Evolutionary conservation across 371 early-diverging fungal species (phyloP), one percentile per base, ranked within the genome.

Genomic region (Mortierella sp.): DNA sequence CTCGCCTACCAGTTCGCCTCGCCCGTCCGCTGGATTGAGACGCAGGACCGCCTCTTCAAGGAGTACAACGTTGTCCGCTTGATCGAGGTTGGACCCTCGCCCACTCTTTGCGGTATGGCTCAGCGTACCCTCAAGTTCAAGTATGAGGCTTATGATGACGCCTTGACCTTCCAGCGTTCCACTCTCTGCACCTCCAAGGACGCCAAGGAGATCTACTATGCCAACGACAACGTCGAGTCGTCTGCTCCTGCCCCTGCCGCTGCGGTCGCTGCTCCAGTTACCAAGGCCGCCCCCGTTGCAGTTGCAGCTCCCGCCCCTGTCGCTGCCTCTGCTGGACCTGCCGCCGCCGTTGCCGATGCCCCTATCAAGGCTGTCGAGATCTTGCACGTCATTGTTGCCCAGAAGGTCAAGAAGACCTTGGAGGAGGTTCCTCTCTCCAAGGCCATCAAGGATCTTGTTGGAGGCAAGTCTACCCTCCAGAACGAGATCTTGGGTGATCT

Each of bases 21-120:
- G 61, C 95, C 98, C 74, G 98, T 98, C 54, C 94, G 97, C 79
- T 98, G 99, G 99, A 98, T 98, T 78, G 98, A 98, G 88, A 98
- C 98, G n/a, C 99, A 98, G 89, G 98, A 98, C 79, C 91, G 92
- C 71, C 90, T 98, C 69, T 95, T 98, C 91, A 92, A 92, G 89
- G 90, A 94, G 81, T 94, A 91, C 88, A 89, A 94, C 40, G 94
- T 98, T 71, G 94, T 95, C 81, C 94, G 98, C 54, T 86, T 98
- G 74, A 95, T 98, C 53, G 99, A 98, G 88, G 91, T 98, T 37
- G 99, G 98, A 51, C 98, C 98, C 48, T 92, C 94, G 72, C 96
- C 98, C 37, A 96, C 97, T 64, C 92, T 98, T 43, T 91, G 93
- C 80, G 96, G 96, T 75, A 98, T 98, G 99, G 97, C 98, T 71